Conservation (phyloP, 2,329 filamentous ascomycete species). For the Dactylella cylindrospora region DNA sequence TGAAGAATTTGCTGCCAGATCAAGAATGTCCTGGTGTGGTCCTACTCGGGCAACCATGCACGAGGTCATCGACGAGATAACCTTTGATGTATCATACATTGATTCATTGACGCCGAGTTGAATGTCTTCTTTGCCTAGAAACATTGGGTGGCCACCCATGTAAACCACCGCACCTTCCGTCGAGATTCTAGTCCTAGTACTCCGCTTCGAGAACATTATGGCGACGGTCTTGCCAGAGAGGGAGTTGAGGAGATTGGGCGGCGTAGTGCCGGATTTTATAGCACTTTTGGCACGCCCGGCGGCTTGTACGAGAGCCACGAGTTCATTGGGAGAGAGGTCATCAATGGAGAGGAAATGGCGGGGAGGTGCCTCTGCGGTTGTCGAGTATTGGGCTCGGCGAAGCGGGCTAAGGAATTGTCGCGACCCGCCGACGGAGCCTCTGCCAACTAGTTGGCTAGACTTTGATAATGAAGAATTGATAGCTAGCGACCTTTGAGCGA, state of each 20-base stretch:
- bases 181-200: conserved; percentile 87
- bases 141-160: conserved; percentile 93
- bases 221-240: conserved; percentile 79
- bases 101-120: conserved; percentile 96
- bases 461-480: too few species aligned
- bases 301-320: conserved; percentile 79
- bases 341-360: conserved; percentile 90
- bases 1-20: conserved; percentile 69
- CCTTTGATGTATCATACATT: conserved; percentile 84
- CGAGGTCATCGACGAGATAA: conserved; percentile 91
- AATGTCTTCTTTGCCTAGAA: conserved; percentile 91
- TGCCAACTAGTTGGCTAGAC: too few species aligned
- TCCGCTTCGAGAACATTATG: conserved; percentile 96
- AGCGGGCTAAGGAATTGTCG: too few species aligned
- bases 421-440: too few species aligned
- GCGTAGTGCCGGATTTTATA: conserved; percentile 66
- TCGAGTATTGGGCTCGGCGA: conserved; percentile 58
- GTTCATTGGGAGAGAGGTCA: conserved; percentile 77
- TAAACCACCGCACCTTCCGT: conserved; percentile 87
- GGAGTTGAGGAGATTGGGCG: conserved; percentile 56
- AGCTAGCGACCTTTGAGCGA: too few species aligned
- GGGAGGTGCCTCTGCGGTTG: too few species aligned
- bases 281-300: conserved; percentile 73
- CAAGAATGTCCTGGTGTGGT: conserved; percentile 71
- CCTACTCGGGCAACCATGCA: conserved; percentile 79